These are phyloP conservation scores for Piedraia hortae DNA, from an alignment of 2,329 filamentous ascomycete genomes.

Conservation along the genomic window DNA sequence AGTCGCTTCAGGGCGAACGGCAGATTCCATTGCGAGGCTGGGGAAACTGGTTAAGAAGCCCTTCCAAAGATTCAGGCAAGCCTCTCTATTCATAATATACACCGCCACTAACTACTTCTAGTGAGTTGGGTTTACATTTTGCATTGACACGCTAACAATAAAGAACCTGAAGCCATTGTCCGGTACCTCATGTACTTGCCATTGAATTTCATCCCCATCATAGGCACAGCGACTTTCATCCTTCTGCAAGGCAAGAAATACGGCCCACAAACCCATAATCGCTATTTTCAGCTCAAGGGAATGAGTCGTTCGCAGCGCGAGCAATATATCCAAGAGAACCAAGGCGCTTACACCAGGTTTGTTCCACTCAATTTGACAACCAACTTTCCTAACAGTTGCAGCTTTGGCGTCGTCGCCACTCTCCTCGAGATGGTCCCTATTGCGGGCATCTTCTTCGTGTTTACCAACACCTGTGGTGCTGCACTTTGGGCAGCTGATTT, in stretches of 20 bases:
- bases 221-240: constrained; percentile 62
- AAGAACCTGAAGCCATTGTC: constrained; percentile 25
- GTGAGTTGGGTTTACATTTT: background rate
- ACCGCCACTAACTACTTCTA: background rate
- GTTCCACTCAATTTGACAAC: constrained; percentile 7
- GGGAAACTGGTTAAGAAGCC: constrained; percentile 29
- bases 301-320: constrained; percentile 40
- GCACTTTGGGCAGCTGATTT: constrained; percentile 67
- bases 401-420: constrained; percentile 49
- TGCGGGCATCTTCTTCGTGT: constrained; percentile 57
- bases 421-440: constrained; percentile 65
- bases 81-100: background rate
- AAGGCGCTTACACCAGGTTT: constrained; percentile 57
- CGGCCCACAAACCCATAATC: constrained; percentile 25
- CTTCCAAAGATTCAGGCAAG: constrained; percentile 21
- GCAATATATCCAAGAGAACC: constrained; percentile 41
- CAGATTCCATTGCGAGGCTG: constrained; percentile 26
- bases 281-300: constrained; percentile 80
- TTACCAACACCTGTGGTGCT: constrained; percentile 77
- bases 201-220: constrained; percentile 73
- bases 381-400: constrained; percentile 3
- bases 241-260: constrained; percentile 32
- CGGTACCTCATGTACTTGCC: constrained; percentile 67
- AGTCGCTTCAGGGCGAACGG: constrained; percentile 26
- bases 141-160: background rate